phyloP scores from a whole-genome alignment of 805 yeast species.

The Candida nemodendra region DNA sequence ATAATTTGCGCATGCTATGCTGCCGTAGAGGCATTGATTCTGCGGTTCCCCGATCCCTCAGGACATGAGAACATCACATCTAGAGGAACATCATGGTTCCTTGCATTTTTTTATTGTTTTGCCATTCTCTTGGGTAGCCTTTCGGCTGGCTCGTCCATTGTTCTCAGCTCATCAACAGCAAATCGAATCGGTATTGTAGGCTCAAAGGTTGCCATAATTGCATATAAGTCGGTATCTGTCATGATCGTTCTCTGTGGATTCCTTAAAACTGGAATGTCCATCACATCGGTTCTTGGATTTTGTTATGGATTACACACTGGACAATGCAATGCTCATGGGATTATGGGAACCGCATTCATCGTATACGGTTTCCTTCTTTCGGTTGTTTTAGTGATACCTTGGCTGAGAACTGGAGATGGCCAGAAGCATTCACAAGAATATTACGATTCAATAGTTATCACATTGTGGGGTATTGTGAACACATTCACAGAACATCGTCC shows the following conservation, averaged over 20 bases:
- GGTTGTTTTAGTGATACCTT: slow-evolving; percentile 67
- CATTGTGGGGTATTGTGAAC: slow-evolving; percentile 88
- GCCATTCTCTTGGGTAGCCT: slow-evolving; percentile 55
- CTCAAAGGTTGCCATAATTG: slow-evolving; percentile 30
- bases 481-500: slow-evolving; percentile 91
- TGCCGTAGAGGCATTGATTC: slow-evolving; percentile 52
- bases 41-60: slow-evolving; percentile 61
- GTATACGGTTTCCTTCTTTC: slow-evolving; percentile 72
- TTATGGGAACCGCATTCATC: slow-evolving; percentile 90
- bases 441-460: slow-evolving; percentile 78
- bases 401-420: slow-evolving; percentile 57
- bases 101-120: slow-evolving; percentile 44
- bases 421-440: slow-evolving; percentile 71
- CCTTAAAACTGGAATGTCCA: slow-evolving; percentile 78
- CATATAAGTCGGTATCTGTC: slow-evolving; percentile 49
- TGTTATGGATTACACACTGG: slow-evolving; percentile 84
- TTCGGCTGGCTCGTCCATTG: slow-evolving; percentile 48
- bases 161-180: slow-evolving; percentile 32
- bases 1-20: slow-evolving; percentile 48
- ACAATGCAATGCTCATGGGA: slow-evolving; percentile 95
- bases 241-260: slow-evolving; percentile 60
- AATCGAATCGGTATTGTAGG: slow-evolving; percentile 39
- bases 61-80: slow-evolving; percentile 69
- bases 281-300: slow-evolving; percentile 82
- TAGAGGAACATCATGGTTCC: slow-evolving; percentile 66